phyloP scores from a whole-genome alignment of 139 green algal species.

The Haematococcus sp. region DNA sequence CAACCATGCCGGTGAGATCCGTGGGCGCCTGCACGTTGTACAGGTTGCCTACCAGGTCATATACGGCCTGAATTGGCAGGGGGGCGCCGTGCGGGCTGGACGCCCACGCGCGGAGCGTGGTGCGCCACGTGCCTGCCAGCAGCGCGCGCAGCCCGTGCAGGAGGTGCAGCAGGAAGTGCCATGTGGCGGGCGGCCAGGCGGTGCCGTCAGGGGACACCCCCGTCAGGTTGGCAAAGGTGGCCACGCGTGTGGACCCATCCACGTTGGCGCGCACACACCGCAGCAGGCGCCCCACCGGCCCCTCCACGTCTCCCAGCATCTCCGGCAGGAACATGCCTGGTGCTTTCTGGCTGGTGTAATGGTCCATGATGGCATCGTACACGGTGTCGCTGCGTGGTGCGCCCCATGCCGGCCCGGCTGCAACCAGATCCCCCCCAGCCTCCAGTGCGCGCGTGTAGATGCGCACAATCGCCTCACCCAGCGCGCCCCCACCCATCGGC shows the following conservation, averaged over 20 bases:
- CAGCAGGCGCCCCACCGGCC: constrained; percentile 7
- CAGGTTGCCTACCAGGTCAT: constrained; percentile 59
- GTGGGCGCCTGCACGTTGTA: constrained; percentile 46
- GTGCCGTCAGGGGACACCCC: neutral
- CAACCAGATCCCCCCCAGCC: neutral
- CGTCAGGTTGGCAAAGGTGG: neutral
- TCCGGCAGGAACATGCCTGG: constrained; percentile 6
- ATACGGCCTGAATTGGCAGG: constrained; percentile 44
- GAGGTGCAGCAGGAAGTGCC: constrained; percentile 13
- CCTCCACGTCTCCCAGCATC: constrained; percentile 7
- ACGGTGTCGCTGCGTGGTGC: constrained; percentile 18
- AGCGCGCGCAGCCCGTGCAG: constrained; percentile 10
- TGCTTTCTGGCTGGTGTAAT: constrained; percentile 14
- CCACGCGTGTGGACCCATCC: neutral
- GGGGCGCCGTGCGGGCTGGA: constrained; percentile 19
- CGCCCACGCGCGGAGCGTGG: constrained; percentile 38
- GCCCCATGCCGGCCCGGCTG: constrained; percentile 13
- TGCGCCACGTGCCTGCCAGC: constrained; percentile 32
- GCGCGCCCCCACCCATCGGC: constrained; percentile 9
- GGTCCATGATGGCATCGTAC: constrained; percentile 39
- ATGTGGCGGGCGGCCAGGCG: constrained; percentile 4
- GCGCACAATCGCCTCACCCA: constrained; percentile 36
- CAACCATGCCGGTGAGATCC: constrained; percentile 30
- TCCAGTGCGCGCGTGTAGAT: constrained; percentile 28
- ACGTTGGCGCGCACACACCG: neutral